Base-by-base conservation (phyloP, 768 basidiomycete genomes). In the Clitopilus hobsonii region DNA sequence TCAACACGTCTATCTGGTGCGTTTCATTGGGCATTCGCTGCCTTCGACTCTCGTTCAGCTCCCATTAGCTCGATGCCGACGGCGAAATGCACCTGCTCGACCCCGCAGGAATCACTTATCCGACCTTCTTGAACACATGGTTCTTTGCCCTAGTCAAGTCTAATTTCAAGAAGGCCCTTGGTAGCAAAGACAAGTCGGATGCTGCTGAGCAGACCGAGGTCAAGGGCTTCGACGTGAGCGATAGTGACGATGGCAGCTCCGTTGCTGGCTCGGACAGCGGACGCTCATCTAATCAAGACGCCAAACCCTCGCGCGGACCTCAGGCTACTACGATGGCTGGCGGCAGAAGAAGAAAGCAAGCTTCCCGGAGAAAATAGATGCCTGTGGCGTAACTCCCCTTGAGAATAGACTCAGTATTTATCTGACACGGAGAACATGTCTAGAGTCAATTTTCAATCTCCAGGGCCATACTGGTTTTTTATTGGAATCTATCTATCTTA, bases 81-180 rank as follows among this genome's bases (percentile, higher is more conserved):
- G 88, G 86, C 6, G 72, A 78, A 13, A 69, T 84, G 62, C 75
- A 85, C 29, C 70, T 75, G 14, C 71, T 90, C 47, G 82, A 91
- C 67, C 72, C 78, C 30, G 79, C 75, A 23, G 80, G 84, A 3
- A 88, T 83, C 16, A 69, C 68, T 1, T 70, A 70, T 3, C 86
- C 91, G n/a, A 73, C 79, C 6, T 58, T 90, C 25, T 67, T 66
- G 27, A 74, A 78, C 51, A 93, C 91, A 3, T 94, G 91, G 91
- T 85, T 88, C 62, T 61, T 85, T 56, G 63, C 74, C 13, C 67
- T 89, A 23, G 58, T 80, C 56, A 68, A 61, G 54, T 70, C 63
- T 5, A 61, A 76, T 24, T 59, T 66, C 54, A 25, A 53, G 38
- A 72, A 69, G 53, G 55, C 66, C 28, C 56, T 65, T 6, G n/a